phyloP scores from a whole-genome alignment of 1,284 basidiomycete genomes.

The Neotropicomus parvogracilis region DNA sequence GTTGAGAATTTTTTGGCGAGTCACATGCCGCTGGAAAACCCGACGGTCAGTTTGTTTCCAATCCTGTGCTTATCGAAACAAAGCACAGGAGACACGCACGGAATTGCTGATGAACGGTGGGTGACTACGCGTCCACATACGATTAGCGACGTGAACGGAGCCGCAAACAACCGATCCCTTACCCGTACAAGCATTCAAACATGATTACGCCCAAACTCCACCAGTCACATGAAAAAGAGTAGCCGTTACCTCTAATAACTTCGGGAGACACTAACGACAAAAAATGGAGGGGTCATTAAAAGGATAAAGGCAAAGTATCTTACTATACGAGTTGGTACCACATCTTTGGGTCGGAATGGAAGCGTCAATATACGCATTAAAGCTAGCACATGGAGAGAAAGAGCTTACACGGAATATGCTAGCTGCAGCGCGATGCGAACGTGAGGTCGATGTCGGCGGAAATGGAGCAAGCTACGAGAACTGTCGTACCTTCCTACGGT shows the following conservation, averaged over 20 bases:
- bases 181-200: slow-evolving; percentile 89
- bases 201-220: slow-evolving; percentile 96
- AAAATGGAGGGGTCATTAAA: slow-evolving; percentile 24
- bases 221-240: slow-evolving; percentile 95
- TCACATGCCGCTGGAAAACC: slow-evolving; percentile 69
- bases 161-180: slow-evolving; percentile 33
- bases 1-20: slow-evolving; percentile 89
- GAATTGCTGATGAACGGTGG: slow-evolving; percentile 92
- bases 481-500: slow-evolving; percentile 72
- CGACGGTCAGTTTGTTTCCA: slow-evolving; percentile 15
- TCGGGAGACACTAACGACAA: slow-evolving; percentile 80
- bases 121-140: slow-evolving; percentile 51
- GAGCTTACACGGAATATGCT: slow-evolving; percentile 87
- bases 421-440: slow-evolving; percentile 46
- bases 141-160: slow-evolving; percentile 29
- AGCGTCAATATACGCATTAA: slow-evolving; percentile 22
- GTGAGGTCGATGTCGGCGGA: slow-evolving; percentile 23
- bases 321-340: slow-evolving; percentile 90
- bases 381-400: slow-evolving; percentile 22
- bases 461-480: slow-evolving; percentile 22
- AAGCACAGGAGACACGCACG: slow-evolving; percentile 43
- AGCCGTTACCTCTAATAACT: slow-evolving; percentile 90
- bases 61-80: slow-evolving; percentile 19
- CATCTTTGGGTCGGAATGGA: slow-evolving; percentile 48
- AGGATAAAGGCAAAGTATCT: slow-evolving; percentile 35